phyloP scores from a whole-genome alignment of 1,139 yeast species.

The Insectozyma bohioensis region DNA sequence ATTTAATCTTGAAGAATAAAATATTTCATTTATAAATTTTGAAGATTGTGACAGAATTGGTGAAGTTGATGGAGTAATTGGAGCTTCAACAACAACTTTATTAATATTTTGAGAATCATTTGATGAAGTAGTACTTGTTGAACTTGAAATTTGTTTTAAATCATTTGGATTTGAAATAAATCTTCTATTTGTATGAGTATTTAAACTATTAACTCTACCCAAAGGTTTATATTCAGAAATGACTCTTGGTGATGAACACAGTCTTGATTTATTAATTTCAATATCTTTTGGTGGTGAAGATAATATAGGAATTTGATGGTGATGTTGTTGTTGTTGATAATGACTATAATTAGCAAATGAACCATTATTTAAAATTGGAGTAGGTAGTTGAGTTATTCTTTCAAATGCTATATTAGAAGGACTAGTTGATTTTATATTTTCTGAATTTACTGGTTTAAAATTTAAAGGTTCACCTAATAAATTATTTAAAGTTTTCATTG shows the following conservation, averaged over 20 bases:
- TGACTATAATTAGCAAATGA: slow-evolving; percentile 18
- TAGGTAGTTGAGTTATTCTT: slow-evolving; percentile 43
- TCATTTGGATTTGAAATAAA: slow-evolving; percentile 23
- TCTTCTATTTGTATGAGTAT: slow-evolving; percentile 18
- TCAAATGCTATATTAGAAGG: slow-evolving; percentile 34
- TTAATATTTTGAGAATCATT: too few relatives aligned
- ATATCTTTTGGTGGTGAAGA: slow-evolving; percentile 10
- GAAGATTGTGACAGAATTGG: slow-evolving; percentile 10
- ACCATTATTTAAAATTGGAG: slow-evolving; percentile 53
- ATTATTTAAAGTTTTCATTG: slow-evolving; percentile 6
- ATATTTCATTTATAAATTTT: slow-evolving; percentile 12
- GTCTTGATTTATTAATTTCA: slow-evolving; percentile 1
- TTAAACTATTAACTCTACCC: slow-evolving; percentile 22
- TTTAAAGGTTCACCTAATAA: slow-evolving; percentile 12
- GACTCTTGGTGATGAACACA: slow-evolving; percentile 19
- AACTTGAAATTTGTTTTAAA: slow-evolving; percentile 14
- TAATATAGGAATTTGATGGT: slow-evolving; percentile 1
- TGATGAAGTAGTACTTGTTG: slow-evolving; percentile 9
- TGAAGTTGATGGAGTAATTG: slow-evolving; percentile 14
- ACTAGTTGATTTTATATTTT: slow-evolving; percentile 4
- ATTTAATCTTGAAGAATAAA: slow-evolving; percentile 17
- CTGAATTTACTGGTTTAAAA: slow-evolving; percentile 1
- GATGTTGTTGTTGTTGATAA: slow-evolving; percentile 3
- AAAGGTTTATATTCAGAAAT: slow-evolving; percentile 38
- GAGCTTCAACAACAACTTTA: too few relatives aligned